Evolutionary conservation across 2,329 filamentous ascomycete genomes (phyloP), one percentile per base, ranked within the genome.

Genomic region (Helicocarpus griseus): DNA sequence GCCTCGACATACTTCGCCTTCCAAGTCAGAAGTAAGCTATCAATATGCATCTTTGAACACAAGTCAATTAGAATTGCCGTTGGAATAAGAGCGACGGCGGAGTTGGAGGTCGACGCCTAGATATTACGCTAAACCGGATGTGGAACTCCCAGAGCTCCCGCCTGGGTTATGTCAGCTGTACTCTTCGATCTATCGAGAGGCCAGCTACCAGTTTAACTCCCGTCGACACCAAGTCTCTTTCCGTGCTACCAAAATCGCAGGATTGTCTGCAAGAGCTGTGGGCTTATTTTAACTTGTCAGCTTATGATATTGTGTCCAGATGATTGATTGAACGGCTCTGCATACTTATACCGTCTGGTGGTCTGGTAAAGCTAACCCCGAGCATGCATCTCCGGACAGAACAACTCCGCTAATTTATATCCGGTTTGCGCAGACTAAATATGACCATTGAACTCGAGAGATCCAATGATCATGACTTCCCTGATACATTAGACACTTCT

Each of bases 261-360:
- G 19, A 26, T 47, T 26, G 13, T 36, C n/a, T 47, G 31, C 31
- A 36, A 36, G 45, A 38, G 13, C 21, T 22, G 44, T 47, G 31
- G 31, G 29, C 19, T 26, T 47, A 24, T 17, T 24, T 17, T 19
- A 31, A 22, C 3, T 9, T 1, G 13, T 24, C 13, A 35, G 21
- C 21, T 21, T 9, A 49, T 19, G 35, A 22, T 38, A 36, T 22
- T 36, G 14, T 36, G 21, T n/a, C 35, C 2, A 56, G 48, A 5
- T 73, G 69, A 54, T 57, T 59, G 2, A 57, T 65, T 19, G 54
- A 53, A 41, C 17, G 35, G 24, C 28, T 21, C 17, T 26, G 29
- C 41, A 36, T 36, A 36, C 28, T 6, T 33, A 24, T 46, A 31
- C 9, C 29, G 28, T 22, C 28, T 17, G 13, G 44, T 47, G 45